phyloP scores from a whole-genome alignment of 2,329 filamentous ascomycete species.

The Trichoderma sp. region DNA sequence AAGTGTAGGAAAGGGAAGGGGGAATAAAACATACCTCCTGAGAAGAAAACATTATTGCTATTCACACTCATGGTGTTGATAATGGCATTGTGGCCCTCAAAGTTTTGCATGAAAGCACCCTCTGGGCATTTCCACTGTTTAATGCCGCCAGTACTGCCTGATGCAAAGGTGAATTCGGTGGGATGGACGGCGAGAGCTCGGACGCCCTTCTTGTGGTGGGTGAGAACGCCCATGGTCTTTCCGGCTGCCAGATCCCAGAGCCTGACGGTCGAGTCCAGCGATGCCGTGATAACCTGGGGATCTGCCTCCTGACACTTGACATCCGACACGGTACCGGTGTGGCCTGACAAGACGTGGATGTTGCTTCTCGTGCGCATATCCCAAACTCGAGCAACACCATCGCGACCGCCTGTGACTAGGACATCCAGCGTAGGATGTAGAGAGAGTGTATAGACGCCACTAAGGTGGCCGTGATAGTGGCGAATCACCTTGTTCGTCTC shows the following conservation, averaged over 20 bases:
- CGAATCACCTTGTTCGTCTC: constrained; percentile 99
- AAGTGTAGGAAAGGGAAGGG: no score
- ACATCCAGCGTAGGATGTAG: constrained; percentile 96
- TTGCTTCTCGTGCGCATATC: constrained; percentile 97
- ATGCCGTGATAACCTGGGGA: constrained; percentile 91
- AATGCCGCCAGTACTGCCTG: constrained; percentile 85
- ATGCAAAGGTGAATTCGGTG: constrained; percentile 93
- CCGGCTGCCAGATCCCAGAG: constrained; percentile 95
- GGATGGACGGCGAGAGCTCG: constrained; percentile 82
- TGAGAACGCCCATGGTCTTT: constrained; percentile 93
- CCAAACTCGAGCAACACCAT: constrained; percentile 94
- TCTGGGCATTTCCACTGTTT: constrained; percentile 99
- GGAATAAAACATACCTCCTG: constrained; percentile 56
- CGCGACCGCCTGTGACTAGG: constrained; percentile 88
- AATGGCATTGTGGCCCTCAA: constrained; percentile 92
- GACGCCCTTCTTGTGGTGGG: constrained; percentile 98
- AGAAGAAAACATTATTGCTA: constrained; percentile 92
- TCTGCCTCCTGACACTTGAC: constrained; percentile 94
- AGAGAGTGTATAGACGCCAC: constrained; percentile 88
- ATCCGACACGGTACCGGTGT: constrained; percentile 86
- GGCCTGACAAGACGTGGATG: constrained; percentile 87
- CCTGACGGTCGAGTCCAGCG: constrained; percentile 84
- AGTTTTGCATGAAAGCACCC: constrained; percentile 98
- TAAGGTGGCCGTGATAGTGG: constrained; percentile 95
- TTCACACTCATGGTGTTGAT: constrained; percentile 94